These are phyloP conservation scores for Zymoseptoria ardabiliae DNA, from an alignment of 2,329 filamentous ascomycete species.

Conservation along the genomic window DNA sequence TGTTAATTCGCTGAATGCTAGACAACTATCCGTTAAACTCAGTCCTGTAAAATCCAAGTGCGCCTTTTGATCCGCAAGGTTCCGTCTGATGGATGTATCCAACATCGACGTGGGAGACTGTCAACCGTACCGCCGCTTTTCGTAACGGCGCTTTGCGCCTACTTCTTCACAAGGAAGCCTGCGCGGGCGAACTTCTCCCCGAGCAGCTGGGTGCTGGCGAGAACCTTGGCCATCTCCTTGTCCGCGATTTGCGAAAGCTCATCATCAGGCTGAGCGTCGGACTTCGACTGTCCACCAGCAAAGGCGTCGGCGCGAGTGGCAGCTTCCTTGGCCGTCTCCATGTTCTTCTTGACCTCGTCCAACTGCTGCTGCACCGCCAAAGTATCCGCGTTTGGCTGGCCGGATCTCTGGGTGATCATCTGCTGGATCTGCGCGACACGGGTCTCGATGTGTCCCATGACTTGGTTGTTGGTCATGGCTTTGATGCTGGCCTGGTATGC, in stretches of 20 bases:
- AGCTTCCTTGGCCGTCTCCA: background rate
- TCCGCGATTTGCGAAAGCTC: background rate
- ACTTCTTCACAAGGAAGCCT: background rate
- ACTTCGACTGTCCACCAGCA: background rate
- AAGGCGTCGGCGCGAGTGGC: background rate
- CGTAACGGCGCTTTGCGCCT: background rate
- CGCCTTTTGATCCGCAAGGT: background rate
- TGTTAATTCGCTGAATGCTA: background rate
- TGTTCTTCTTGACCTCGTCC: background rate
- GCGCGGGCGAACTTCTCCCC: background rate
- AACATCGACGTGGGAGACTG: background rate
- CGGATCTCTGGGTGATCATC: background rate
- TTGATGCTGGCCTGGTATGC: background rate
- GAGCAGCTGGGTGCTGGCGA: background rate
- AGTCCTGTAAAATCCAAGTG: background rate
- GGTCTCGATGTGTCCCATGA: background rate
- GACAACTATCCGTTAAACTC: background rate
- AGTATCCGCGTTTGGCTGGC: background rate
- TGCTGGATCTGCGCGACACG: background rate
- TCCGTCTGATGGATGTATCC: background rate
- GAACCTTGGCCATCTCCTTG: background rate
- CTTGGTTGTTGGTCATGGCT: background rate
- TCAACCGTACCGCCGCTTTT: background rate
- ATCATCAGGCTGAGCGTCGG: background rate
- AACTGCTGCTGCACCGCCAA: background rate